These are phyloP conservation scores for Cardiospermum halicacabum DNA, from an alignment of 345 rosid species.

Conservation along the genomic window DNA sequence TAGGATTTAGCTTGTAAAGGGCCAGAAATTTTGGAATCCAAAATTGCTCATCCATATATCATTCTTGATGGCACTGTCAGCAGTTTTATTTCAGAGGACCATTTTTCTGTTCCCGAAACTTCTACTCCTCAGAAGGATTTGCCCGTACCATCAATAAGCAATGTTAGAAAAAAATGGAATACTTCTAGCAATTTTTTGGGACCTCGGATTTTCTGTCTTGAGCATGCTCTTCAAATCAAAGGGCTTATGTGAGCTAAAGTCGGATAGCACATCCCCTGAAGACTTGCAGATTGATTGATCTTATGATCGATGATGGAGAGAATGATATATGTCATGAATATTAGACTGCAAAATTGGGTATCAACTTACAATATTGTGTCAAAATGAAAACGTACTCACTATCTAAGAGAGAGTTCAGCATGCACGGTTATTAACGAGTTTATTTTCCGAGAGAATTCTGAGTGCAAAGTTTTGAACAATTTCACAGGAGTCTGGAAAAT, in stretches of 20 bases:
- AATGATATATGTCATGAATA: slow-evolving; percentile 52
- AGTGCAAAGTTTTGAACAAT: slow-evolving; percentile 38
- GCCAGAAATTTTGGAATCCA: slow-evolving; percentile 12
- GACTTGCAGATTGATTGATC: slow-evolving; percentile 79
- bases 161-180: slow-evolving; percentile 37
- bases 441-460: slow-evolving; percentile 47
- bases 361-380: slow-evolving; percentile 74
- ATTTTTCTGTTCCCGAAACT: slow-evolving; percentile 11
- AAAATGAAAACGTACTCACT: slow-evolving; percentile 70
- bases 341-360: slow-evolving; percentile 85
- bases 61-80: slow-evolving; percentile 13
- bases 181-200: slow-evolving; percentile 50
- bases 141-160: slow-evolving; percentile 20
- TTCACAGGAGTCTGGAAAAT: slow-evolving; percentile 69
- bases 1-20: slow-evolving; percentile 19
- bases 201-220: slow-evolving; percentile 94
- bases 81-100: slow-evolving; percentile 29
- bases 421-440: slow-evolving; percentile 66
- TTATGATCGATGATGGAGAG: slow-evolving; percentile 72
- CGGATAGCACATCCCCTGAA: slow-evolving; percentile 57
- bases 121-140: slow-evolving; percentile 27
- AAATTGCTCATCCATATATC: slow-evolving; percentile 10
- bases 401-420: slow-evolving; percentile 64
- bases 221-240: slow-evolving; percentile 77
- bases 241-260: slow-evolving; percentile 54